Percentiles rank a stretch among this genome's conserved stretches.
Conservation (phyloP, 192 early-diverging fungal genomes). For the Phlyctochytrium arcticum region DNA sequence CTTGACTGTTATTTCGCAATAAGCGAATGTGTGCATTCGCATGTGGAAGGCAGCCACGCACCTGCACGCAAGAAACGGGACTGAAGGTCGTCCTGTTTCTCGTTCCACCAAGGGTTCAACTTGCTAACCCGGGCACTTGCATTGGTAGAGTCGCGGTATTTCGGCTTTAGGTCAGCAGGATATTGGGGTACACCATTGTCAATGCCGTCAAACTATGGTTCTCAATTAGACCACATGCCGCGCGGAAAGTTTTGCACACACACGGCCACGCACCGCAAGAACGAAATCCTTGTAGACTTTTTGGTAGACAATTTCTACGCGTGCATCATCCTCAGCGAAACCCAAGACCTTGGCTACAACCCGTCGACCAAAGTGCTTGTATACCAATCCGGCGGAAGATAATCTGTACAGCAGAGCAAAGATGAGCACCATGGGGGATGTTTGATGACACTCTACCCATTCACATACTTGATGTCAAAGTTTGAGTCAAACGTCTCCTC, state of each 20-base stretch:
- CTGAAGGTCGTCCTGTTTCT: slow-evolving; percentile 64
- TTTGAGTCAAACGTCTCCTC: slow-evolving; percentile 74
- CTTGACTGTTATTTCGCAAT: slow-evolving; percentile 37
- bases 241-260: not conserved
- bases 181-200: slow-evolving; percentile 95
- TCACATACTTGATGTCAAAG: slow-evolving; percentile 56
- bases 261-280: slow-evolving; percentile 13
- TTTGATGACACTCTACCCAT: not conserved
- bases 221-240: not conserved
- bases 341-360: slow-evolving; percentile 63
- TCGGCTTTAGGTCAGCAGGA: slow-evolving; percentile 70
- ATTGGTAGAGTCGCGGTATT: slow-evolving; percentile 80
- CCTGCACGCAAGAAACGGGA: slow-evolving; percentile 51
- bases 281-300: slow-evolving; percentile 78
- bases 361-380: slow-evolving; percentile 92
- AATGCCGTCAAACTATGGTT: slow-evolving; percentile 68
- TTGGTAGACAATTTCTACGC: slow-evolving; percentile 67
- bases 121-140: slow-evolving; percentile 73
- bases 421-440: not conserved
- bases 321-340: slow-evolving; percentile 43
- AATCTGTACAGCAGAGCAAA: slow-evolving; percentile 53
- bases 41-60: slow-evolving; percentile 4
- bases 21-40: not conserved
- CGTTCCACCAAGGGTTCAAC: slow-evolving; percentile 95
- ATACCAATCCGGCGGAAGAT: slow-evolving; percentile 91